Evolutionary conservation across 2,329 filamentous ascomycete genomes (phyloP), one percentile per base, ranked within the genome.

Genomic region (Pseudohalonectria lignicola): DNA sequence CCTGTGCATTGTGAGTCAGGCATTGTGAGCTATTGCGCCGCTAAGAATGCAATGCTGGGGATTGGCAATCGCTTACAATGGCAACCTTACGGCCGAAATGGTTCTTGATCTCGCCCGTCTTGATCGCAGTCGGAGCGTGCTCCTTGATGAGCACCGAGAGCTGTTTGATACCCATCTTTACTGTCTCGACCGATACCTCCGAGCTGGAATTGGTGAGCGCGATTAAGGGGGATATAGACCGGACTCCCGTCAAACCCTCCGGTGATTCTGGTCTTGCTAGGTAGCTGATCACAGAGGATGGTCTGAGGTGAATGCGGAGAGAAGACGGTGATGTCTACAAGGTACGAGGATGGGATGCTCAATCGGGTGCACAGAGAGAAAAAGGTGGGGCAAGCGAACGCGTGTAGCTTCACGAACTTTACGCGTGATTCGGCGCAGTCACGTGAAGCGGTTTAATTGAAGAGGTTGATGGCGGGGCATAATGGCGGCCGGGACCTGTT

Each of bases 71-170:
- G 69, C 85, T 56, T 69, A 94, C 88, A 62, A 95, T 95, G 37
- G 90, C 90, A 44, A 98, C 90, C 65, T 98, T 98, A 59, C 92
- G 85, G 46, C 92, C 92, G 57, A 98, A 98, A 48, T 98, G 92
- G 51, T 90, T 90, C 67, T 98, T 98, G 71, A 98, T 98, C 56
- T 98, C 92, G 43, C 92, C 86, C 55, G 87, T 82, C 63, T 95
- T 96, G 70, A 95, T 76, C 25, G 92, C 83, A 63, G 88, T 85
- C n/a, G 92, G 92, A 47, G 87, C 85, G 66, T 96, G 83, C 56
- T 95, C 88, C 53, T 84, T 82, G 62, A 92, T 86, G 59, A 92
- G 81, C 47, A 76, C 72, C 59, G 81, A 86, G 31, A 92, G 74
- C 51, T 84, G 76, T 69, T 79, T 81, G 50, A 80, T 80, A 60